These are phyloP conservation scores for Neurospora sp. DNA, from an alignment of 495 filamentous ascomycete genomes.

Conservation along the genomic window DNA sequence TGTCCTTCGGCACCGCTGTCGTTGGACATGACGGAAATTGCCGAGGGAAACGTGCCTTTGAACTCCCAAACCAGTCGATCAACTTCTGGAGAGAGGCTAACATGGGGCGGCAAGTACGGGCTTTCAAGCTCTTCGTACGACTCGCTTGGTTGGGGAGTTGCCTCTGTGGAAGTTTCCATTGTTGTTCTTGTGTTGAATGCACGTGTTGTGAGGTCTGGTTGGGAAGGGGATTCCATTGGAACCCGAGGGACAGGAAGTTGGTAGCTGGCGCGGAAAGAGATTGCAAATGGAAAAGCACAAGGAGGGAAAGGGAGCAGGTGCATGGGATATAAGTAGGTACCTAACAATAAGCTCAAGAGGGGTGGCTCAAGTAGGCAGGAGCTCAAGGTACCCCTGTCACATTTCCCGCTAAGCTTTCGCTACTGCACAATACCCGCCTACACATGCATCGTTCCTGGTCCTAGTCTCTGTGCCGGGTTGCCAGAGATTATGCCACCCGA, in stretches of 20 bases:
- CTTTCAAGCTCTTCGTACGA: conserved; percentile 8
- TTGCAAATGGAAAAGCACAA: background rate
- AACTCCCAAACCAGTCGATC: conserved; percentile 15
- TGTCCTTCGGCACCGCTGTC: conserved; percentile 1
- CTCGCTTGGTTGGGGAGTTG: background rate
- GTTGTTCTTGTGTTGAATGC: background rate
- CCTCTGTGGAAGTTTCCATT: background rate
- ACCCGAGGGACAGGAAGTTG: background rate
- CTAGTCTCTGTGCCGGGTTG: background rate
- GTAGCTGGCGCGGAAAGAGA: background rate
- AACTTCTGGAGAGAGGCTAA: conserved; percentile 5
- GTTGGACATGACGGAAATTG: conserved; percentile 14
- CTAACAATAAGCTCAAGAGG: background rate
- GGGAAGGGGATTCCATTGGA: background rate
- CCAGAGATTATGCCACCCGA: background rate
- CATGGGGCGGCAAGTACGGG: background rate
- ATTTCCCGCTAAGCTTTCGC: background rate
- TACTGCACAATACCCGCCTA: background rate
- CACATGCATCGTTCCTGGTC: background rate
- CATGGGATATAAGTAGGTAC: background rate
- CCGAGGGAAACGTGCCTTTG: conserved; percentile 13
- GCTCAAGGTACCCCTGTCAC: background rate
- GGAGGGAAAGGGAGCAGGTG: background rate
- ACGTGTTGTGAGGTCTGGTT: background rate
- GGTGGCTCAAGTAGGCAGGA: background rate